phyloP scores from a whole-genome alignment of 1,139 yeast genomes.

The Geotrichum histeridarum region DNA sequence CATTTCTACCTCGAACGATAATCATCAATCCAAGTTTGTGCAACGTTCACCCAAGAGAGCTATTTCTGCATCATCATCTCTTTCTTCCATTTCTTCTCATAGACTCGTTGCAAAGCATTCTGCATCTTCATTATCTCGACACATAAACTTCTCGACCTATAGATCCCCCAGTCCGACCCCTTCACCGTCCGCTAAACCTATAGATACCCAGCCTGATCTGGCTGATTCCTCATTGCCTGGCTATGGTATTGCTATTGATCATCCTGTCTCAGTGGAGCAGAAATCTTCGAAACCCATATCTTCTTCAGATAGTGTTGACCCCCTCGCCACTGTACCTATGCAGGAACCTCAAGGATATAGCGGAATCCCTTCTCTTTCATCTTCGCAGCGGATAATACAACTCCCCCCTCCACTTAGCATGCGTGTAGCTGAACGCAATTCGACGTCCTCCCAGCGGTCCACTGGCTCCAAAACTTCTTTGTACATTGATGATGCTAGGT shows the following conservation, averaged over 20 bases:
- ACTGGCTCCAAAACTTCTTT: neutral
- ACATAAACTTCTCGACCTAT: constrained; percentile 14
- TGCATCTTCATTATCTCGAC: constrained; percentile 4
- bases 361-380: neutral
- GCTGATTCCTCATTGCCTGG: neutral
- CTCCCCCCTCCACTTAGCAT: neutral
- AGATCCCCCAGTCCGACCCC: neutral
- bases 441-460: constrained; percentile 4
- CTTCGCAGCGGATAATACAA: neutral
- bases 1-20: constrained; percentile 12
- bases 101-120: constrained; percentile 7
- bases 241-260: constrained; percentile 13
- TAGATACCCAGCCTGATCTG: neutral
- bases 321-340: neutral
- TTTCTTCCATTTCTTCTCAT: constrained; percentile 9
- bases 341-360: no score
- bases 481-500: neutral
- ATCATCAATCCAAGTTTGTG: constrained; percentile 1
- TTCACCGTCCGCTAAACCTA: neutral
- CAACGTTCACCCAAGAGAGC: constrained; percentile 6
- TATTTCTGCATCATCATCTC: constrained; percentile 6
- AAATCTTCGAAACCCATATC: neutral
- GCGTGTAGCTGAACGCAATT: neutral
- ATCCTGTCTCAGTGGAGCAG: constrained; percentile 7
- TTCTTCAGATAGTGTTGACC: neutral